Evolutionary conservation across 352 stramenopile genomes (phyloP), one percentile per base, ranked within the genome.

Genomic region (Hyaloperonospora arabidopsidis): DNA sequence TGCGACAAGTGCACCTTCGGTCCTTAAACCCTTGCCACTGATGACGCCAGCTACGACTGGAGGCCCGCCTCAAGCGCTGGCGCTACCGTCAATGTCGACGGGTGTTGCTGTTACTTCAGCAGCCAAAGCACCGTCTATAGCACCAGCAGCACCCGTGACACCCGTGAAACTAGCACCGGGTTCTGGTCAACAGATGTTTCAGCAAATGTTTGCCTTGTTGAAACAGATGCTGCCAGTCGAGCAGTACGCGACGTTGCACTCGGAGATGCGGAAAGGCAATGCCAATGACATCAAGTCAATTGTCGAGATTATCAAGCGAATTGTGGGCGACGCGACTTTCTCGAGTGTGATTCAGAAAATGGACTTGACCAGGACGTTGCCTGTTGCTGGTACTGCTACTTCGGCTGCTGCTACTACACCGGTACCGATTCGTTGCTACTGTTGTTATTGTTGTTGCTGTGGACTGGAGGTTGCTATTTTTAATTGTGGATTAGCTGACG

Each of bases 281-380:
- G 76, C 76, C 22, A 91, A 90, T 15, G 81, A 93, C 52, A 86
- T 91, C 59, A 93, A 91, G 54, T 85, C 79, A 0, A 90, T 93
- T 53, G 74, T 91, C 36, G 84, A 93, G 40, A 89, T 90, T 52
- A 88, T 93, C 70, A 93, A 93, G 70, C 76, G 81, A 13, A 87
- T 87, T 51, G 74, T 78, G 0, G 84, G 84, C 44, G 80, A 91
- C 53, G 70, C 80, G 0, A 91, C 89, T 49, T 89, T 91, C 52
- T 77, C 76, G 5, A 86, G 64, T 15, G 67, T 93, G 12, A 89
- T 87, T 45, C 84, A 93, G 65, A 86, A 89, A 50, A 86, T 93
- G 63, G 77, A 91, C 22, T 65, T 90, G 14, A 79, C 81, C 11
- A 63, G 76, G 18, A 83, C 78, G 6, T 79, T 87, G 50, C 79